phyloP scores from a whole-genome alignment of 2,329 filamentous ascomycete genomes.

The Fonsecaea pedrosoi region DNA sequence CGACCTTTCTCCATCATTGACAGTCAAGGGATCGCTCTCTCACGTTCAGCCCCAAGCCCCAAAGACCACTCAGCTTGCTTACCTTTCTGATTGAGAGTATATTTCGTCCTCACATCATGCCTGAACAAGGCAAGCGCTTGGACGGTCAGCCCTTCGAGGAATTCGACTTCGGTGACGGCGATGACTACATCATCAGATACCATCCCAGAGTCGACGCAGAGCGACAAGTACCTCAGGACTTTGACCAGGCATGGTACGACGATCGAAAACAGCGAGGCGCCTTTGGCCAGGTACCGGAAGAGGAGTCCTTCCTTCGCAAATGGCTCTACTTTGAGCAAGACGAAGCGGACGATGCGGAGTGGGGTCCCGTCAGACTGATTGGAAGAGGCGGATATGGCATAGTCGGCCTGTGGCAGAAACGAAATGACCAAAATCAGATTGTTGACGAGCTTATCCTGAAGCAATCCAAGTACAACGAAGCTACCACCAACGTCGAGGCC shows the following conservation, averaged over 20 bases:
- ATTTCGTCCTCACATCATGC: slow-evolving; percentile 8
- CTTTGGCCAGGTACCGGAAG: slow-evolving; percentile 5
- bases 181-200: neutral
- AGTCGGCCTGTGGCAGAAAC: slow-evolving; percentile 35
- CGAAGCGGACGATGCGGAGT: slow-evolving; percentile 19
- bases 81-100: neutral
- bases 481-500: neutral
- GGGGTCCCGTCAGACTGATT: slow-evolving; percentile 32
- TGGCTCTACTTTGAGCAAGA: slow-evolving; percentile 15
- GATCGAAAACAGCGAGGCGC: slow-evolving; percentile 21
- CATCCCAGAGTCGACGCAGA: neutral
- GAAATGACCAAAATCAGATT: slow-evolving; percentile 21
- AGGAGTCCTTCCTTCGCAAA: slow-evolving; percentile 14
- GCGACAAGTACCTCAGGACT: slow-evolving; percentile 13
- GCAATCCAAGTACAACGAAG: slow-evolving; percentile 3
- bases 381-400: slow-evolving; percentile 30
- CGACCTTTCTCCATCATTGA: neutral
- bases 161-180: slow-evolving; percentile 5
- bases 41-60: neutral
- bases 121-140: slow-evolving; percentile 7
- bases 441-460: slow-evolving; percentile 35
- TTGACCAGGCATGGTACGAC: slow-evolving; percentile 19
- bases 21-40: neutral
- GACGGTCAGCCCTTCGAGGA: slow-evolving; percentile 9
- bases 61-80: neutral